Percentiles rank a stretch among this genome's conserved stretches.
Evolutionary conservation across 2,329 filamentous ascomycete species (phyloP).

Genomic region (Chaetoscypha palmicola): DNA sequence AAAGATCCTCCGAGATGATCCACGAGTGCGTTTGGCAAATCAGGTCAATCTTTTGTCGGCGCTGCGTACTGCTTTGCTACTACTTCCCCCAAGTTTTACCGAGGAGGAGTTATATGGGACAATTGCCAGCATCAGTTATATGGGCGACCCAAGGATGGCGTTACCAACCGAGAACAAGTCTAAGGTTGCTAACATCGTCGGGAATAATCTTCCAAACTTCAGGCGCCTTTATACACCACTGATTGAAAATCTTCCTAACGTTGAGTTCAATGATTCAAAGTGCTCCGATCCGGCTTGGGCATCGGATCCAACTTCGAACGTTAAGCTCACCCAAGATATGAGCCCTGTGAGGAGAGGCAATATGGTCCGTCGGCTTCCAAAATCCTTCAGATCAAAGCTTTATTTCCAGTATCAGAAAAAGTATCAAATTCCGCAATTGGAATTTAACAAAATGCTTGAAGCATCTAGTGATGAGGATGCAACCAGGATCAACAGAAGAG

Average conservation of each 20-base stretch:
- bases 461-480: constrained; percentile 65
- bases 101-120: constrained; percentile 84
- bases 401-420: constrained; percentile 96
- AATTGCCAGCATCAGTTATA: constrained; percentile 87
- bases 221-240: constrained; percentile 84
- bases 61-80: constrained; percentile 77
- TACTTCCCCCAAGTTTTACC: constrained; percentile 77
- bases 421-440: constrained; percentile 73
- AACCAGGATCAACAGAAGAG: constrained; percentile 60
- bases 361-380: constrained; percentile 89
- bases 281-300: constrained; percentile 55
- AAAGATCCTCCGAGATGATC: constrained; percentile 93
- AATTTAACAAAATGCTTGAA: constrained; percentile 81
- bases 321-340: constrained; percentile 80
- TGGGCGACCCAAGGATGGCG: constrained; percentile 93
- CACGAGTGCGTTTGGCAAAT: constrained; percentile 85
- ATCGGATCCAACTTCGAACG: constrained; percentile 54
- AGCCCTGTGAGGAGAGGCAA: constrained; percentile 84
- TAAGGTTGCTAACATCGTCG: constrained; percentile 92
- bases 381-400: constrained; percentile 76
- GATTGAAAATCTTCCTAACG: constrained; percentile 83
- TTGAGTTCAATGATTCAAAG: constrained; percentile 63
- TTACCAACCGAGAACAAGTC: constrained; percentile 83
- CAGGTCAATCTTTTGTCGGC: constrained; percentile 94
- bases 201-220: constrained; percentile 86